phyloP scores from a whole-genome alignment of 805 yeast genomes.

The Candida easanensis region DNA sequence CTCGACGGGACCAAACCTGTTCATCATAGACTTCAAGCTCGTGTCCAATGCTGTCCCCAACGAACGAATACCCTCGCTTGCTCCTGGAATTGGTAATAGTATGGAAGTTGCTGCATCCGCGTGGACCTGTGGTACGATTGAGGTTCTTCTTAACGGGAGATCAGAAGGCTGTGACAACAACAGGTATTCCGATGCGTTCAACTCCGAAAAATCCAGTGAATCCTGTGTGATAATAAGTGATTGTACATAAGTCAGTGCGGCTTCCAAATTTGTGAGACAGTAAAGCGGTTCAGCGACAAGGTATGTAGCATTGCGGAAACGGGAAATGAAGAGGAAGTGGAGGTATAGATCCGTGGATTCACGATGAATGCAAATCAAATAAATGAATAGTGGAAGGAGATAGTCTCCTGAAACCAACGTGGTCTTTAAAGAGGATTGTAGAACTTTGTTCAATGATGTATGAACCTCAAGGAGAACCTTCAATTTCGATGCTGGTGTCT shows the following conservation, averaged over 20 bases:
- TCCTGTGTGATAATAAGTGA: slow-evolving; percentile 13
- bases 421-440: slow-evolving; percentile 1
- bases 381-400: slow-evolving; percentile 25
- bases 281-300: slow-evolving; percentile 21
- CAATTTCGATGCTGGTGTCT: slow-evolving; percentile 21
- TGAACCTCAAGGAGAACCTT: slow-evolving; percentile 15
- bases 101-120: neutral
- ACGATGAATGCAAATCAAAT: slow-evolving; percentile 17
- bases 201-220: slow-evolving; percentile 9
- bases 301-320: slow-evolving; percentile 20
- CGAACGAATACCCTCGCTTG: slow-evolving; percentile 4
- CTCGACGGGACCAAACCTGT: slow-evolving; percentile 11
- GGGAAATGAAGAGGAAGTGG: slow-evolving; percentile 21
- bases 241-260: slow-evolving; percentile 22
- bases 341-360: slow-evolving; percentile 18
- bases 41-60: slow-evolving; percentile 16
- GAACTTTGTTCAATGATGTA: slow-evolving; percentile 15
- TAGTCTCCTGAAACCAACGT: slow-evolving; percentile 22
- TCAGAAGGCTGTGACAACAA: slow-evolving; percentile 7
- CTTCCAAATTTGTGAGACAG: slow-evolving; percentile 28
- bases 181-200: slow-evolving; percentile 15
- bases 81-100: slow-evolving; percentile 3
- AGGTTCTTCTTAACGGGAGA: slow-evolving; percentile 3
- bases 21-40: slow-evolving; percentile 14
- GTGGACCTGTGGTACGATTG: slow-evolving; percentile 1